Percentiles rank a stretch among this genome's conserved stretches.
These are phyloP conservation scores for Maudiozyma barnettii DNA, from an alignment of 805 yeast genomes.

Conservation along the genomic window DNA sequence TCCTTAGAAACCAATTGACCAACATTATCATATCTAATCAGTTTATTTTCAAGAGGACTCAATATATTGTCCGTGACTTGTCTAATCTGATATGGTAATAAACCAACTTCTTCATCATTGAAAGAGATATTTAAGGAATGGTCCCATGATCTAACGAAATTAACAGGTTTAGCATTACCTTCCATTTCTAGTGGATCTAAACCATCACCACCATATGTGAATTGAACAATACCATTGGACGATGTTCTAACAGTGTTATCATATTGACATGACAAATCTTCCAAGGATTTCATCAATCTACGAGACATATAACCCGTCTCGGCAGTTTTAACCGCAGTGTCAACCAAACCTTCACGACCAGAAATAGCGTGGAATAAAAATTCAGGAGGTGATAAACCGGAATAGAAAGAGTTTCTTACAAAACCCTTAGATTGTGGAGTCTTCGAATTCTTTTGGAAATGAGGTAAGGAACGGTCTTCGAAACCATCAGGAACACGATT, in stretches of 20 bases:
- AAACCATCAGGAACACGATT: slow-evolving; percentile 99
- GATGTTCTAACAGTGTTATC: slow-evolving; percentile 94
- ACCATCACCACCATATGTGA: slow-evolving; percentile 97
- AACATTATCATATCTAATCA: slow-evolving; percentile 63
- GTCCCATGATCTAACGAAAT: slow-evolving; percentile 89
- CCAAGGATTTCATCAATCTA: slow-evolving; percentile 93
- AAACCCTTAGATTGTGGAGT: slow-evolving; percentile 98
- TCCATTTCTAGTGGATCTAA: slow-evolving; percentile 98
- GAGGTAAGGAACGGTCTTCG: slow-evolving; percentile 96
- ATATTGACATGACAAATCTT: slow-evolving; percentile 87
- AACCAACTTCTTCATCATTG: slow-evolving; percentile 40
- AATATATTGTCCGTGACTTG: slow-evolving; percentile 47
- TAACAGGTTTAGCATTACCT: slow-evolving; percentile 95
- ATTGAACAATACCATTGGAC: slow-evolving; percentile 92
- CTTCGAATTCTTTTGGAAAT: slow-evolving; percentile 89
- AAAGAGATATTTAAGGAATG: slow-evolving; percentile 75
- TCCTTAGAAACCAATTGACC: slow-evolving; percentile 44
- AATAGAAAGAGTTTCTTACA: slow-evolving; percentile 88
- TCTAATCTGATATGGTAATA: slow-evolving; percentile 63
- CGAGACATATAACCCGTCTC: slow-evolving; percentile 99
- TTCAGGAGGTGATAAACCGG: slow-evolving; percentile 94
- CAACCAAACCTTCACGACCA: slow-evolving; percentile 98
- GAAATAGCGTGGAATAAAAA: slow-evolving; percentile 97
- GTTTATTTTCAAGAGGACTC: slow-evolving; percentile 47
- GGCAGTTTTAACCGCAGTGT: slow-evolving; percentile 98